phyloP scores from a whole-genome alignment of 2,329 filamentous ascomycete genomes.

The Penicillium paneum region DNA sequence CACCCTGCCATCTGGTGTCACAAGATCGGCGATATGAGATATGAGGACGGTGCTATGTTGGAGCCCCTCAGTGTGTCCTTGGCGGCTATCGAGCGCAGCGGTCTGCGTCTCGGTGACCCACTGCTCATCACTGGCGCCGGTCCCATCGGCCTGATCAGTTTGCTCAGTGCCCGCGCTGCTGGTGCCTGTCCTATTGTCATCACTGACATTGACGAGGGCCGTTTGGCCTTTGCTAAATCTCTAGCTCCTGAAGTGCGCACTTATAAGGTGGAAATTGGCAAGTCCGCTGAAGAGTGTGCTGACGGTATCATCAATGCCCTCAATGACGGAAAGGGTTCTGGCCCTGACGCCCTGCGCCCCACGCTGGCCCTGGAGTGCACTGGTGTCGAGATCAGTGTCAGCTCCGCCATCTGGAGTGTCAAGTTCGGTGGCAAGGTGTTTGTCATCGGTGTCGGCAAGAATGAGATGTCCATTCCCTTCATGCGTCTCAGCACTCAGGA shows the following conservation, averaged over 20 bases:
- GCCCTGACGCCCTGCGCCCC: conserved; percentile 65
- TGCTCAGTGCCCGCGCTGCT: conserved; percentile 79
- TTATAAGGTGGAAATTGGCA: conserved; percentile 52
- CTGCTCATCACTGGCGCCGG: conserved; percentile 89
- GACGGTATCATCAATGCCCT: conserved; percentile 66
- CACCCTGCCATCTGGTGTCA: conserved; percentile 94
- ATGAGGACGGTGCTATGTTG: conserved; percentile 83
- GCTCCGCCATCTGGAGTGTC: conserved; percentile 79
- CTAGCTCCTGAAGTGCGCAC: conserved; percentile 76
- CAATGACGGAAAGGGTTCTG: conserved; percentile 46
- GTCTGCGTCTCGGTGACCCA: conserved; percentile 77
- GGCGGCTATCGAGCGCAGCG: conserved; percentile 79
- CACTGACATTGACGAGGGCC: conserved; percentile 87
- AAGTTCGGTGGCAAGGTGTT: conserved; percentile 98
- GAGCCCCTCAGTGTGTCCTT: conserved; percentile 88
- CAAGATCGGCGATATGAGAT: conserved; percentile 90
- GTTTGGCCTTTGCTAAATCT: conserved; percentile 79
- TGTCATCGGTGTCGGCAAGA: conserved; percentile 91
- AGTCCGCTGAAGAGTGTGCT: conserved; percentile 66
- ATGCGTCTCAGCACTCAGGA: conserved; percentile 89
- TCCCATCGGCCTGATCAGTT: conserved; percentile 85
- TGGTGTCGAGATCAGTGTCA: conserved; percentile 85
- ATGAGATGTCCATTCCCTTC: conserved; percentile 93
- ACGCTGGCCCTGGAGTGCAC: conserved; percentile 87
- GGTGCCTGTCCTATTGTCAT: conserved; percentile 89